Conservation (phyloP, 129 eudicot species). For the Apium graveolens region DNA sequence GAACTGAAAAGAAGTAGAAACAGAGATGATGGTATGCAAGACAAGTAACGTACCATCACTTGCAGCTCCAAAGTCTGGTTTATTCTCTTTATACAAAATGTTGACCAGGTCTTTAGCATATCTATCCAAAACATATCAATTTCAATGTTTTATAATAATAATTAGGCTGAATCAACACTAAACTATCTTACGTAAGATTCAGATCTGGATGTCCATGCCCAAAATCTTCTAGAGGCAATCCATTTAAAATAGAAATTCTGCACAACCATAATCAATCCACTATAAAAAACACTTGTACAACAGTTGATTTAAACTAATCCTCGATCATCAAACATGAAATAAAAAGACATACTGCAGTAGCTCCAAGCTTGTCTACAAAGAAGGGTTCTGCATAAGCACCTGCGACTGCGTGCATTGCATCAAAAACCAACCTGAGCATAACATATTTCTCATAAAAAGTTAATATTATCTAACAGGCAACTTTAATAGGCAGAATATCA, state of each 20-base stretch:
- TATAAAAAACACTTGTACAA: neutral
- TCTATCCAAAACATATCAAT: too few species aligned
- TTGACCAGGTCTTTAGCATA: too few species aligned
- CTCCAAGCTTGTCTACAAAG: slow-evolving; percentile 96
- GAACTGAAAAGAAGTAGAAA: neutral
- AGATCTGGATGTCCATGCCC: slow-evolving; percentile 99
- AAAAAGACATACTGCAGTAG: slow-evolving; percentile 48
- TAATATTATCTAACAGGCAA: neutral
- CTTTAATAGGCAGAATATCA: neutral
- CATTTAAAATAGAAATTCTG: slow-evolving; percentile 84
- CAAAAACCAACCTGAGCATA: slow-evolving; percentile 76
- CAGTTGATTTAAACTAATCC: neutral
- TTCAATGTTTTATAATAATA: too few species aligned
- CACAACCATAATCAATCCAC: slow-evolving; percentile 15
- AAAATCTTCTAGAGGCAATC: slow-evolving; percentile 96
- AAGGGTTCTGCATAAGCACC: slow-evolving; percentile 99
- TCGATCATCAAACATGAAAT: neutral
- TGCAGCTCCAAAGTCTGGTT: too few species aligned
- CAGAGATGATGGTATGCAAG: neutral
- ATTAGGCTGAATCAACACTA: slow-evolving; percentile 1
- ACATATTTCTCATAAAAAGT: neutral
- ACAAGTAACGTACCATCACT: too few species aligned
- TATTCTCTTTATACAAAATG: too few species aligned
- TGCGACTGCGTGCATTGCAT: slow-evolving; percentile 99
- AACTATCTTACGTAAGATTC: slow-evolving; percentile 74